These are phyloP conservation scores for Nepenthes alata DNA, from an alignment of 179 eudicot genomes.

Conservation along the genomic window DNA sequence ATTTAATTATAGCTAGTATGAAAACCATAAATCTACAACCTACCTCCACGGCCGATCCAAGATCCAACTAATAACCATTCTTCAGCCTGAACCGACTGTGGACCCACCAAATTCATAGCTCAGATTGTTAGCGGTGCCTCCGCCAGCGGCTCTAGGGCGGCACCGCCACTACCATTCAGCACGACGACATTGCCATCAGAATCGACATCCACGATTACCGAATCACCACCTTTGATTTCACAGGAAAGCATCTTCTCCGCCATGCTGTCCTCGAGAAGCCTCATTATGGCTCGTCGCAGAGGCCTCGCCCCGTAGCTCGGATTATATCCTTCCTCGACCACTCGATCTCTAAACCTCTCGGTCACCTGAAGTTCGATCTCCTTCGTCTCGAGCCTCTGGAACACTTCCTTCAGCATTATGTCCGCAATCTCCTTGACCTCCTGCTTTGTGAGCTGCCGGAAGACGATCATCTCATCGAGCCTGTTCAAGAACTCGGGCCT, in stretches of 20 bases:
- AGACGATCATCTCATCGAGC: conserved; percentile 83
- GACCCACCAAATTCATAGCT: too few relatives aligned
- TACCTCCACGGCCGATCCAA: too few relatives aligned
- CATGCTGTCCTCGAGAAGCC: conserved; percentile 82
- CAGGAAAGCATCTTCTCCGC: conserved; percentile 85
- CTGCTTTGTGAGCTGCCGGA: conserved; percentile 67
- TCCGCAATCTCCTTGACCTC: conserved; percentile 90
- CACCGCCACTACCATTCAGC: conserved; percentile 45
- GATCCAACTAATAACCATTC: too few relatives aligned
- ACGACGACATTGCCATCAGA: conserved; percentile 32
- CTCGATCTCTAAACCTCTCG: conserved; percentile 53
- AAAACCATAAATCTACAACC: too few relatives aligned
- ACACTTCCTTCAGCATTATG: conserved; percentile 78
- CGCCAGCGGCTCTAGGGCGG: conserved; percentile 31
- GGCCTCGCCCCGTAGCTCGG: conserved; percentile 94
- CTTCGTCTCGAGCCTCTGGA: conserved; percentile 47
- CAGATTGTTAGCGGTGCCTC: conserved; percentile 7
- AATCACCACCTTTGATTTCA: conserved; percentile 71
- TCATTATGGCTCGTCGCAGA: conserved; percentile 80
- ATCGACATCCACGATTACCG: conserved; percentile 47
- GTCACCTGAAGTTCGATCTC: conserved; percentile 68
- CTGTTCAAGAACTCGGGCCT: conserved; percentile 87
- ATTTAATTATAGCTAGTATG: too few relatives aligned
- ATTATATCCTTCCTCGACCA: conserved; percentile 82
- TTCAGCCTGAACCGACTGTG: too few relatives aligned